Base-by-base conservation (phyloP, 345 rosid genomes). In the Linum tenue region DNA sequence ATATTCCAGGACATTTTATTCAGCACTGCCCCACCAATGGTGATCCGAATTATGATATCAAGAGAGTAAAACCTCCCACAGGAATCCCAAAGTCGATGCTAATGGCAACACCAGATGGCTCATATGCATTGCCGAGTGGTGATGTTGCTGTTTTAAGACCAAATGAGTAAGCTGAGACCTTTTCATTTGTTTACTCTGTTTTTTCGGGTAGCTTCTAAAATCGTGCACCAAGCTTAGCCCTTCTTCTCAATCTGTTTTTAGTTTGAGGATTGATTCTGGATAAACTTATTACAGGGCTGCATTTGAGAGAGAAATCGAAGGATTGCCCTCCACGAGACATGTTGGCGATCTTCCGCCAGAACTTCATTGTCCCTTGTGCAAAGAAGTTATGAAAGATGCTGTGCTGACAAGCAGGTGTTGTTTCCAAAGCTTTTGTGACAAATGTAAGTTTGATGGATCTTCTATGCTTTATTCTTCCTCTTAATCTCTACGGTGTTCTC, bases 11-110 rank as follows among this genome's bases (percentile, higher is more conserved):
- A 31, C 99, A 95, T 81, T 91, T 86, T 76, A 95, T 95, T 69
- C 99, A 95, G 81, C 99, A 95, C 69, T 95, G 97, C 57, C 96
- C 99, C 58, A 95, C 99, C 58, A 95, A 95, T 72, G 97, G 99
- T 56, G 97, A 95, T 76, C 99, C 99, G 16, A 84, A 58, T 69
- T 95, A 73, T 64, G 96, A 95, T 77, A 80, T 95, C 57, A 95
- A 83, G 76, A 85, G 97, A 79, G 90, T 86, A 68, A 95, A 83
- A 70, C 97, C 90, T 70, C 95, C 97, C 14, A 95, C 97, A 40
- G 99, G 99, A 50, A 91, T 95, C 65, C 97, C 99, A 37, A 95
- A 91, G 82, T 95, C 99, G 31, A 95, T 95, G 99, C 81, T 95
- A 64, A 82, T 88, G 90, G 85, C 91, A 16, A 87, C 88, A 63